These are phyloP conservation scores for Aplosporella prunicola DNA, from an alignment of 2,329 filamentous ascomycete genomes.

Conservation along the genomic window DNA sequence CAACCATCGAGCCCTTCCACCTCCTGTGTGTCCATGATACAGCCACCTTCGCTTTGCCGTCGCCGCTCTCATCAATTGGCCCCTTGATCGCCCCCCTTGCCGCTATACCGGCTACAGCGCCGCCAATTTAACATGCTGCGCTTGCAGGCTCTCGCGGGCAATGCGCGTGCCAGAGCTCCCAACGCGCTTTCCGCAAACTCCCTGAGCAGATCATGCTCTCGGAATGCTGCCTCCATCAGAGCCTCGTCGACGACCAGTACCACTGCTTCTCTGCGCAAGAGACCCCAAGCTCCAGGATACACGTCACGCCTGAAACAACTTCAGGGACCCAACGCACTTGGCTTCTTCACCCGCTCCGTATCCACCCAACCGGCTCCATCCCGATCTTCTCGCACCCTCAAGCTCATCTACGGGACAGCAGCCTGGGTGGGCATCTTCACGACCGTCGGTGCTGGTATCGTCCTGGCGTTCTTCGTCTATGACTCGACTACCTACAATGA, in stretches of 20 bases:
- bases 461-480: slow-evolving; percentile 84
- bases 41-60: no score
- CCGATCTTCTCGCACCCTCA: slow-evolving; percentile 29
- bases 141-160: slow-evolving; percentile 8
- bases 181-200: not conserved
- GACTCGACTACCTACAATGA: slow-evolving; percentile 86
- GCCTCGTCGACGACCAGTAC: slow-evolving; percentile 1
- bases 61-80: no score
- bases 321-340: not conserved
- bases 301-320: not conserved
- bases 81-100: no score
- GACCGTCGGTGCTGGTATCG: slow-evolving; percentile 55
- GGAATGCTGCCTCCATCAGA: not conserved
- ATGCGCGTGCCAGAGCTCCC: slow-evolving; percentile 2
- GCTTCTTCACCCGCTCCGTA: slow-evolving; percentile 15
- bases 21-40: no score
- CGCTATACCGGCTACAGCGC: no score
- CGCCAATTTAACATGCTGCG: slow-evolving; percentile 10
- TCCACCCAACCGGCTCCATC: slow-evolving; percentile 24
- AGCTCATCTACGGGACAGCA: slow-evolving; percentile 59
- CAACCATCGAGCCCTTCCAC: no score
- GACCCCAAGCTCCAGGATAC: slow-evolving; percentile 3
- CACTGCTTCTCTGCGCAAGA: slow-evolving; percentile 1
- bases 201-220: not conserved
- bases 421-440: slow-evolving; percentile 68